Percentiles rank a stretch among this genome's conserved stretches.
phyloP scores from a whole-genome alignment of 305 asterid species.

The Ilex paraguariensis region DNA sequence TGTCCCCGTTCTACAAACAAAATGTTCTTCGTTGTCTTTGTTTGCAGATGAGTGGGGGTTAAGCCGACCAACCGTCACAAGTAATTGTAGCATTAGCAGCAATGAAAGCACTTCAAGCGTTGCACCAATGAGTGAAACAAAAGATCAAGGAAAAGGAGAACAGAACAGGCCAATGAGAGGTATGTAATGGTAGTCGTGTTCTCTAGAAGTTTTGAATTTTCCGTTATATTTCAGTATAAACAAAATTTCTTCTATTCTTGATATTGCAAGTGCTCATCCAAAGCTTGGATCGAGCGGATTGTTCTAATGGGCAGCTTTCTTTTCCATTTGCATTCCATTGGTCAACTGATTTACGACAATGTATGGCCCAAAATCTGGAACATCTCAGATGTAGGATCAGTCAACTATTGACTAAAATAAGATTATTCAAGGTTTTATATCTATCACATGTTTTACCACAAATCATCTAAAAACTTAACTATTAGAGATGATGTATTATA shows the following conservation, averaged over 20 bases:
- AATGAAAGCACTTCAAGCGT: slow-evolving; percentile 48
- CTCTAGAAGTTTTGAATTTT: slow-evolving; percentile 1
- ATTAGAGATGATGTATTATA: too few species aligned
- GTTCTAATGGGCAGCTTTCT: slow-evolving; percentile 2
- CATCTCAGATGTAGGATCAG: too few species aligned
- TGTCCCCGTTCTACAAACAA: background rate
- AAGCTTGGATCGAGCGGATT: background rate
- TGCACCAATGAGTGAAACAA: slow-evolving; percentile 29
- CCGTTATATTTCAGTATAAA: too few species aligned
- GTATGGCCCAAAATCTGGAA: too few species aligned
- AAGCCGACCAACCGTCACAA: slow-evolving; percentile 21
- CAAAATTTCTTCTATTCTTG: background rate
- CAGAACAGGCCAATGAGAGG: slow-evolving; percentile 47
- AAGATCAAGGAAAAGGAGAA: slow-evolving; percentile 29
- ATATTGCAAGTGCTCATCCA: background rate
- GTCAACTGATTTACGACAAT: too few species aligned
- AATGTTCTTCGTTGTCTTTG: background rate
- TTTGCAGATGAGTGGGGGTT: slow-evolving; percentile 47
- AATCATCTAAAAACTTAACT: too few species aligned
- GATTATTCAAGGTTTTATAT: too few species aligned
- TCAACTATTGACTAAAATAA: too few species aligned
- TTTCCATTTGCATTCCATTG: background rate
- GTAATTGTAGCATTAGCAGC: slow-evolving; percentile 61
- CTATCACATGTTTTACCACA: too few species aligned
- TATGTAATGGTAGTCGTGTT: slow-evolving; percentile 13